Conservation (phyloP, 2,329 filamentous ascomycete species). For the Metarhizium album region DNA sequence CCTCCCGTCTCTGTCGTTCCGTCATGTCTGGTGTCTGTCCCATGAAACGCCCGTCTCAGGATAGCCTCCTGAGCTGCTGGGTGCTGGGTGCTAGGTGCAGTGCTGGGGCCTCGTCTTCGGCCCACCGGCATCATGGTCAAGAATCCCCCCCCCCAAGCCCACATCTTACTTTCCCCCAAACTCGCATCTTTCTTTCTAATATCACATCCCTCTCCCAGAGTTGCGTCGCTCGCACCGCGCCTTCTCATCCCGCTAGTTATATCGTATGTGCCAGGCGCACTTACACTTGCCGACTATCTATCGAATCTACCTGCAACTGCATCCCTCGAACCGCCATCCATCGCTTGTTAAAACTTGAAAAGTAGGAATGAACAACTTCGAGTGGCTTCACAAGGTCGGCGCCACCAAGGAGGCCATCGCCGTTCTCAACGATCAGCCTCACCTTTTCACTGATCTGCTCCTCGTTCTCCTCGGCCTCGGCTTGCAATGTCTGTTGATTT, state of each 20-base stretch:
- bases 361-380: constrained; percentile 39
- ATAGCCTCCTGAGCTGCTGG: constrained; percentile 6
- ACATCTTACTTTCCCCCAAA: neutral
- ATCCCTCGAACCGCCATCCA: too few species aligned
- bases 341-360: neutral
- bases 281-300: neutral
- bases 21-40: neutral
- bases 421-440: constrained; percentile 49
- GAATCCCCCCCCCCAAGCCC: neutral
- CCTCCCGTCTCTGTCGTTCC: too few species aligned
- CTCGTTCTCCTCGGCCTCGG: constrained; percentile 40
- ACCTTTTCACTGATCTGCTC: constrained; percentile 46
- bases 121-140: neutral
- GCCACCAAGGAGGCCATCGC: constrained; percentile 48
- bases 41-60: constrained; percentile 11
- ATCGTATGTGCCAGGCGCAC: neutral
- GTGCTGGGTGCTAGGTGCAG: too few species aligned
- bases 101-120: constrained; percentile 1
- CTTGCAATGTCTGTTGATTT: constrained; percentile 36
- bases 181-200: too few species aligned
- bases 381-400: constrained; percentile 45
- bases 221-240: neutral
- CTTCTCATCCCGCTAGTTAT: neutral
- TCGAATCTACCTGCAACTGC: too few species aligned
- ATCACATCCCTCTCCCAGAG: neutral